phyloP scores from a whole-genome alignment of 352 stramenopile genomes.

The Aphanomyces invadans region DNA sequence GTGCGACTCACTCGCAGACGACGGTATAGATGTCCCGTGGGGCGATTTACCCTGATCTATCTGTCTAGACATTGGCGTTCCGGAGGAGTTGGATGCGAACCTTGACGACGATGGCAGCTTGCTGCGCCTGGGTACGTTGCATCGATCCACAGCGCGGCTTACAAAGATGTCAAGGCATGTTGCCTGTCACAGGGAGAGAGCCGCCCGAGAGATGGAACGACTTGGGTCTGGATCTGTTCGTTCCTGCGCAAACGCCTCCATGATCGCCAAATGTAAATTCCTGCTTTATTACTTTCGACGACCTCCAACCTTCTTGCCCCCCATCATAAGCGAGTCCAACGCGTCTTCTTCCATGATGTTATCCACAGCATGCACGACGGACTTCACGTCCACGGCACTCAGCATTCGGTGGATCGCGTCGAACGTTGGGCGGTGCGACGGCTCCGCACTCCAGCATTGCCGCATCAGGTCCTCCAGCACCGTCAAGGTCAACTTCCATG shows the following conservation, averaged over 20 bases:
- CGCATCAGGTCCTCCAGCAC: slow-evolving; percentile 25
- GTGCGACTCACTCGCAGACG: slow-evolving; percentile 65
- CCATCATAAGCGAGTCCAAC: slow-evolving; percentile 46
- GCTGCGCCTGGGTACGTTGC: slow-evolving; percentile 27
- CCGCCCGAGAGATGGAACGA: slow-evolving; percentile 68
- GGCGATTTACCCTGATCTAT: background rate
- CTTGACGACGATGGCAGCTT: slow-evolving; percentile 38
- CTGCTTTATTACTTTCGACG: slow-evolving; percentile 16
- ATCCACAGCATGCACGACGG: slow-evolving; percentile 33
- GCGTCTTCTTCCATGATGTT: slow-evolving; percentile 44
- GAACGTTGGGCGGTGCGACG: slow-evolving; percentile 12
- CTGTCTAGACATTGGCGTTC: slow-evolving; percentile 60
- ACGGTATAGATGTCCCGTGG: slow-evolving; percentile 35
- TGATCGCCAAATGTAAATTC: slow-evolving; percentile 24
- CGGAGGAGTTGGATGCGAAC: slow-evolving; percentile 43
- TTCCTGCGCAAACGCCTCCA: slow-evolving; percentile 27
- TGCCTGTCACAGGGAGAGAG: slow-evolving; percentile 36
- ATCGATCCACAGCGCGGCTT: too few species aligned
- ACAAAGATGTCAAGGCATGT: background rate
- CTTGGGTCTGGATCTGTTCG: slow-evolving; percentile 56
- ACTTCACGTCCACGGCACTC: slow-evolving; percentile 30
- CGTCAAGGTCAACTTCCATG: background rate
- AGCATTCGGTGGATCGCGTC: slow-evolving; percentile 49
- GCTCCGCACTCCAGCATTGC: slow-evolving; percentile 27
- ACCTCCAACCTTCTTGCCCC: slow-evolving; percentile 14